Evolutionary conservation across 768 basidiomycete genomes (phyloP).

Genomic region (Leccinum subgranulosum): DNA sequence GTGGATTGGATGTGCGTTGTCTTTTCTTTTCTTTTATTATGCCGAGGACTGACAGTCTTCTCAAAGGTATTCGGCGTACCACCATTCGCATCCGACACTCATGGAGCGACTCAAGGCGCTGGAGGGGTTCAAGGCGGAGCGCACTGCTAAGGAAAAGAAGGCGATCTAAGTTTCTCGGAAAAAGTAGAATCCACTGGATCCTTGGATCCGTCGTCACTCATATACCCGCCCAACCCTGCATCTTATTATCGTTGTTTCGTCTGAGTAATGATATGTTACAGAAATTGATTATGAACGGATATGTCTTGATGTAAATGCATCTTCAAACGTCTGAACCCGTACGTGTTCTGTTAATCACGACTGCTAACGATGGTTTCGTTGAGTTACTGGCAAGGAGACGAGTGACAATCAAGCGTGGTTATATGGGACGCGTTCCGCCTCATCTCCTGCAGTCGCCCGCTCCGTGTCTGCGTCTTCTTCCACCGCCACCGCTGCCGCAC

Average conservation of each 20-base stretch:
- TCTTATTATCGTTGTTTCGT: background rate
- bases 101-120: conserved; percentile 84
- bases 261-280: background rate
- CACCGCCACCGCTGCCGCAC: background rate
- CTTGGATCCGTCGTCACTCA: background rate
- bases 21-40: background rate
- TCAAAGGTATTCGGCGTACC: conserved; percentile 84
- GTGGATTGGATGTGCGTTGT: conserved; percentile 77
- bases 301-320: too few relatives aligned
- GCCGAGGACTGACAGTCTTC: background rate
- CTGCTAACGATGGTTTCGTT: background rate
- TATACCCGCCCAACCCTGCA: background rate
- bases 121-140: conserved; percentile 57
- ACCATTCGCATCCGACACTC: conserved; percentile 94
- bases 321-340: too few relatives aligned
- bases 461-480: background rate
- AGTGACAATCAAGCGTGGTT: too few relatives aligned
- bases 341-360: too few relatives aligned
- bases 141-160: conserved; percentile 28
- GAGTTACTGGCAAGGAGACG: background rate
- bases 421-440: background rate
- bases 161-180: background rate
- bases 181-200: background rate
- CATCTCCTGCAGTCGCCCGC: background rate
- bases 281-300: background rate